Evolutionary conservation across 2,329 filamentous ascomycete genomes (phyloP).

Genomic region (Endoconidiophora laricicola): DNA sequence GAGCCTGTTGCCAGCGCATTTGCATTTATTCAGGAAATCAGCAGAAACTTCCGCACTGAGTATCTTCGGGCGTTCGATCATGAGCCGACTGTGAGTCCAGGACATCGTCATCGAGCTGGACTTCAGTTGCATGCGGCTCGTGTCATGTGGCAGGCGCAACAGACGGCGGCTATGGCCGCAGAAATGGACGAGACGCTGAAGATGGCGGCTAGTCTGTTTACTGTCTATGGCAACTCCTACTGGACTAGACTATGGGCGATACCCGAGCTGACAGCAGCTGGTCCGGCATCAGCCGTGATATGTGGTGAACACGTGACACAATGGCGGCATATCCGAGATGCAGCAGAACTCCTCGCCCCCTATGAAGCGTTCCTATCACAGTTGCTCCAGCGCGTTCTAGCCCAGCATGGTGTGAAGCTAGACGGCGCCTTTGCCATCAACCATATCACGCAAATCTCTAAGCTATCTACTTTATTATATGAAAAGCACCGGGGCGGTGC

Average conservation of each 20-base stretch:
- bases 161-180: constrained; percentile 3
- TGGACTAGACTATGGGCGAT: constrained; percentile 8
- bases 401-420: constrained; percentile 9
- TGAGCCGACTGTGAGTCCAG: constrained; percentile 7
- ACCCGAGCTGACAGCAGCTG: constrained; percentile 6
- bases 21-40: constrained; percentile 10
- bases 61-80: constrained; percentile 9
- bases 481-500: neutral
- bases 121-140: constrained; percentile 9
- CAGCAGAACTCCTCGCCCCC: constrained; percentile 8
- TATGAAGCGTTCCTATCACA: constrained; percentile 9
- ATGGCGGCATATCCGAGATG: constrained; percentile 11
- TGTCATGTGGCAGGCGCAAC: constrained; percentile 8
- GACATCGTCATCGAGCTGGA: constrained; percentile 7
- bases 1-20: constrained; percentile 8
- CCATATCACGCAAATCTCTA: constrained; percentile 7
- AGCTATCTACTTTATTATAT: constrained; percentile 2
- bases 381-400: constrained; percentile 8
- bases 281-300: constrained; percentile 3
- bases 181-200: constrained; percentile 9
- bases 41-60: constrained; percentile 8
- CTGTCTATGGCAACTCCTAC: constrained; percentile 10
- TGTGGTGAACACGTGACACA: constrained; percentile 12
- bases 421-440: constrained; percentile 9
- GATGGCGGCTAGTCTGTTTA: constrained; percentile 11